Percentiles rank a stretch among this genome's conserved stretches.
These are phyloP conservation scores for Globisporangium irregulare DNA, from an alignment of 352 stramenopile genomes.

Conservation along the genomic window DNA sequence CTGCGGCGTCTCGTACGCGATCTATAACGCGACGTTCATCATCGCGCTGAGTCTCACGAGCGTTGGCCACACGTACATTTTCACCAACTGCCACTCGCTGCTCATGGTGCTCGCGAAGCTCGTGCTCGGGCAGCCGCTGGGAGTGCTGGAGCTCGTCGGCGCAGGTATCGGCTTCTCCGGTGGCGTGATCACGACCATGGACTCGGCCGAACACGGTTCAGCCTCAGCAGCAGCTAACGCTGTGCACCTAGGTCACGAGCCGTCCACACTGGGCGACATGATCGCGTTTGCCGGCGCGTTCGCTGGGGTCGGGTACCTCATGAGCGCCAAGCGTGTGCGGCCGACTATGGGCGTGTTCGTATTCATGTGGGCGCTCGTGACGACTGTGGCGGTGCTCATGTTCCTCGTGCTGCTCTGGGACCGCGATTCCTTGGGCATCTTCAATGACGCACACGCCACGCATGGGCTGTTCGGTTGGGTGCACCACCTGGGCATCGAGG, in stretches of 20 bases:
- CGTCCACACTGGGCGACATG: conserved; percentile 33
- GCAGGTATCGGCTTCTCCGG: conserved; percentile 38
- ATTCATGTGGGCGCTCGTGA: conserved; percentile 43
- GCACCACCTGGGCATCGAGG: conserved; percentile 43
- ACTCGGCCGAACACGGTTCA: conserved; percentile 11
- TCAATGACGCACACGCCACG: conserved; percentile 10
- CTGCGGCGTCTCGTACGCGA: conserved; percentile 34
- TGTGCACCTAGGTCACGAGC: not conserved
- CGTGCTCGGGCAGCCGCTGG: conserved; percentile 31
- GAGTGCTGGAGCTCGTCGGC: conserved; percentile 34
- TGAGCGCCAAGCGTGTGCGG: conserved; percentile 42
- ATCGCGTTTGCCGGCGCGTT: conserved; percentile 53
- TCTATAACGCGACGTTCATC: conserved; percentile 55
- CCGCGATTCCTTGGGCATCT: conserved; percentile 8
- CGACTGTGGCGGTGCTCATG: conserved; percentile 27
- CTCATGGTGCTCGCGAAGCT: conserved; percentile 51
- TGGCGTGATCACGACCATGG: conserved; percentile 37
- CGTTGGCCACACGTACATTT: conserved; percentile 57
- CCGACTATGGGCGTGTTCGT: conserved; percentile 33
- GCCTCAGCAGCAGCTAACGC: not conserved
- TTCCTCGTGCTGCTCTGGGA: conserved; percentile 28
- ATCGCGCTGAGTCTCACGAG: conserved; percentile 45
- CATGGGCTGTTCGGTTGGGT: conserved; percentile 43
- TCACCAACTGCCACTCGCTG: conserved; percentile 54
- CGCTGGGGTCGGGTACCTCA: conserved; percentile 42